Conservation (phyloP, 2,329 filamentous ascomycete genomes). For the Colletotrichum lupini region DNA sequence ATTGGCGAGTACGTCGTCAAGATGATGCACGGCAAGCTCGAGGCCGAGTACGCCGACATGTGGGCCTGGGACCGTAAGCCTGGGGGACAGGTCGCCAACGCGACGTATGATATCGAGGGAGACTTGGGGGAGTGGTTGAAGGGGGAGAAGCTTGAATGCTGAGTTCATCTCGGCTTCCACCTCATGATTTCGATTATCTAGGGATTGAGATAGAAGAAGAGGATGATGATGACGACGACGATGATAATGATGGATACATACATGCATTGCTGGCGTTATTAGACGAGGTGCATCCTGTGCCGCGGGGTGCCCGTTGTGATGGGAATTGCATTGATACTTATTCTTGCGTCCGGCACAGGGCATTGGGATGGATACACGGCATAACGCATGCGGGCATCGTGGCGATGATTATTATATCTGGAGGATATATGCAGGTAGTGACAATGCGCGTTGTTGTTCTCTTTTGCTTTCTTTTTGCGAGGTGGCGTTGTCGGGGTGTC, state of each 20-base stretch:
- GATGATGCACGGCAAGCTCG: conserved; percentile 55
- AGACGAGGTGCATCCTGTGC: background rate
- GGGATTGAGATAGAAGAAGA: too few relatives aligned
- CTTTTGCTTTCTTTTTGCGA: background rate
- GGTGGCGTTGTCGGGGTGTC: background rate
- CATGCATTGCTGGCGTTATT: conserved; percentile 8
- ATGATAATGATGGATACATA: background rate
- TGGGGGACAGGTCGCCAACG: conserved; percentile 52
- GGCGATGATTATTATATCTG: background rate
- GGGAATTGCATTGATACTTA: background rate
- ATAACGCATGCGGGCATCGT: background rate
- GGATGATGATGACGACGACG: background rate
- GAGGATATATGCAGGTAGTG: background rate
- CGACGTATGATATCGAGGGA: conserved; percentile 53
- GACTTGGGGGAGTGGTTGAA: conserved; percentile 49
- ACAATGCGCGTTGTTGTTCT: background rate
- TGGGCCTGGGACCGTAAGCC: conserved; percentile 60
- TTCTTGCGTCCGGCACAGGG: background rate
- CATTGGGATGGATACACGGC: background rate
- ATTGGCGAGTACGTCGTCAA: conserved; percentile 69
- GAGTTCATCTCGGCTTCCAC: background rate
- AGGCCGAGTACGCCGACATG: conserved; percentile 49
- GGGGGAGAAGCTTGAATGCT: background rate
- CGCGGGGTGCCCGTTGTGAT: too few relatives aligned
- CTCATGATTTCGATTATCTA: background rate